phyloP scores from a whole-genome alignment of 1,284 basidiomycete species.

The Melampsora abietis-canadensis region DNA sequence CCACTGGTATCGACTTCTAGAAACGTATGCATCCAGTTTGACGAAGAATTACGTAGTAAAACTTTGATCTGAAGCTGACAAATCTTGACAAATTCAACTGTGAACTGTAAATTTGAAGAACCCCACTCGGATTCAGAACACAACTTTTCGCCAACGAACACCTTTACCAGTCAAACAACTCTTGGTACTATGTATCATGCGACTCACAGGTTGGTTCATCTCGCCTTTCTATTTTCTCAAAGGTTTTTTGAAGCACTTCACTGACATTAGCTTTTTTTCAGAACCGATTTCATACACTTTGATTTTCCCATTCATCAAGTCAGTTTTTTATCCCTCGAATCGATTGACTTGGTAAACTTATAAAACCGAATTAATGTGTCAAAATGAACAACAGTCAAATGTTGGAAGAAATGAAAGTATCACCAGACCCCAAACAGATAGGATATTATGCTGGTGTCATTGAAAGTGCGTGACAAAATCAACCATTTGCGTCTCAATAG shows the following conservation, averaged over 20 bases:
- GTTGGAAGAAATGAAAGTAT: slow-evolving; percentile 38
- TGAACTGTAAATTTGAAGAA: too few species aligned
- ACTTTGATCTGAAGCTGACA: too few species aligned
- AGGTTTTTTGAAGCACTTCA: too few species aligned
- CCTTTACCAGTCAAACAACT: slow-evolving; percentile 24
- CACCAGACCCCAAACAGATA: slow-evolving; percentile 22
- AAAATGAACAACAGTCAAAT: slow-evolving; percentile 17
- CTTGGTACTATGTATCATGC: slow-evolving; percentile 28
- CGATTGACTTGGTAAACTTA: too few species aligned
- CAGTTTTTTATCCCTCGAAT: neutral
- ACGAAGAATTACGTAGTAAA: too few species aligned
- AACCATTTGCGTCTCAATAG: neutral
- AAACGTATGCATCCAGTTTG: too few species aligned
- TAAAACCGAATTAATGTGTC: too few species aligned
- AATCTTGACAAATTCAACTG: too few species aligned
- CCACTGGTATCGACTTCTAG: too few species aligned
- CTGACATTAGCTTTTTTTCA: too few species aligned
- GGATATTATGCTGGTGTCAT: slow-evolving; percentile 42
- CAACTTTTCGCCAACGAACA: neutral
- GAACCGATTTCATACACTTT: slow-evolving; percentile 41
- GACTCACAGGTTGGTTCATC: slow-evolving; percentile 14
- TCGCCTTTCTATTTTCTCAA: too few species aligned
- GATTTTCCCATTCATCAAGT: slow-evolving; percentile 44
- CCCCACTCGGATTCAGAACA: too few species aligned
- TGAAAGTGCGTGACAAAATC: slow-evolving; percentile 15